Conservation (phyloP, 2,329 filamentous ascomycete genomes). For the Chaetomium olivaceum region DNA sequence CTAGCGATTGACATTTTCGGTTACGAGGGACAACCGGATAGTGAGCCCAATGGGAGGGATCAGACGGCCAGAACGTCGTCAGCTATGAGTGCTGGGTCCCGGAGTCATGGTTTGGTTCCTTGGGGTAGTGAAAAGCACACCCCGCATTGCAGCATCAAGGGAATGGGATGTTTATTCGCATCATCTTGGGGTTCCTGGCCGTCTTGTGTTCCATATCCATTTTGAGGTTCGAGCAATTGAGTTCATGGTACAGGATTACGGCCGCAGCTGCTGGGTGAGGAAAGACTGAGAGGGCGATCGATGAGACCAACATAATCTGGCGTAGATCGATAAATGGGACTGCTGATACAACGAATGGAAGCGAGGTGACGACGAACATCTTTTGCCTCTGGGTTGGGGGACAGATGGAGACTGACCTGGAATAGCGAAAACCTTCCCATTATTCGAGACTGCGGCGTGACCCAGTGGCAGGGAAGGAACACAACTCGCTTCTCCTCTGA, state of each 20-base stretch:
- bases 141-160: slow-evolving; percentile 34
- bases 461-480: background rate
- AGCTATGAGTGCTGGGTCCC: slow-evolving; percentile 32
- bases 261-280: background rate
- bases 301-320: background rate
- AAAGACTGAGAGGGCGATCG: background rate
- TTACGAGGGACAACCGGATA: slow-evolving; percentile 33
- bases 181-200: slow-evolving; percentile 25
- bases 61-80: slow-evolving; percentile 29
- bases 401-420: background rate
- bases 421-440: background rate
- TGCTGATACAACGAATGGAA: background rate
- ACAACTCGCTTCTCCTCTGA: background rate
- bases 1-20: slow-evolving; percentile 34
- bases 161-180: slow-evolving; percentile 35
- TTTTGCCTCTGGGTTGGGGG: too few species aligned
- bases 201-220: slow-evolving; percentile 22
- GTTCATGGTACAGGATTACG: slow-evolving; percentile 12
- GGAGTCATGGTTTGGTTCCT: slow-evolving; percentile 35
- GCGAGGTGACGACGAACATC: background rate
- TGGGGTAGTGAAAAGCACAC: slow-evolving; percentile 28
- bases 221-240: slow-evolving; percentile 24
- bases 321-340: background rate
- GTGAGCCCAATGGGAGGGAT: slow-evolving; percentile 33
- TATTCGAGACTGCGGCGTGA: background rate